A percentile compares a stretch with the other conserved stretches of the same genome.
These are phyloP conservation scores for Nannizziopsis arthrosporioides DNA, from an alignment of 2,329 filamentous ascomycete species.

Conservation along the genomic window DNA sequence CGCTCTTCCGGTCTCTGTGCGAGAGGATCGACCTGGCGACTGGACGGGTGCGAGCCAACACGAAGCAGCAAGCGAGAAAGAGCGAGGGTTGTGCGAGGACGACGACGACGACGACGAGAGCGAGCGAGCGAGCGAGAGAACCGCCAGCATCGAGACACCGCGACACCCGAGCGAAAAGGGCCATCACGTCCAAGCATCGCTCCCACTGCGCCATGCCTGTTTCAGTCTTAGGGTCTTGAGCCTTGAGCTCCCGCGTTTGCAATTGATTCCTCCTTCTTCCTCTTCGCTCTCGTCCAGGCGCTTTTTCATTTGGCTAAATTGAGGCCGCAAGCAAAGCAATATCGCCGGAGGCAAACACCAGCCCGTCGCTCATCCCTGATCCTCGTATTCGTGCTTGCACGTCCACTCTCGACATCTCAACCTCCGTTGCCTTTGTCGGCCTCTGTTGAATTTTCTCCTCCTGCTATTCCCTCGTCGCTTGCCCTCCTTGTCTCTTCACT, in stretches of 20 bases:
- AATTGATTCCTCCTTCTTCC: not conserved
- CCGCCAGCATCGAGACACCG: no score
- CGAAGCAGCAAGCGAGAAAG: no score
- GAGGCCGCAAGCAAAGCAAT: not conserved
- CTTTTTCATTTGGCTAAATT: not conserved
- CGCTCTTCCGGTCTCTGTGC: no score
- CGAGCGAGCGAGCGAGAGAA: no score
- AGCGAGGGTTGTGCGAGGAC: no score
- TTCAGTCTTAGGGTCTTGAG: not conserved
- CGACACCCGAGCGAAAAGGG: no score
- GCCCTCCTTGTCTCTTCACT: not conserved
- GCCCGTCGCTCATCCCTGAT: not conserved
- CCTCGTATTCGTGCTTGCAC: not conserved
- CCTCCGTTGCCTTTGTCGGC: not conserved
- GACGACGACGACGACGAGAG: no score
- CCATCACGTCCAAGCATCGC: not conserved
- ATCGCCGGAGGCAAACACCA: not conserved
- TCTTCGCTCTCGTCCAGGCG: not conserved
- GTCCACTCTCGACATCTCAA: not conserved
- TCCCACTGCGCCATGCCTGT: constrained; percentile 4
- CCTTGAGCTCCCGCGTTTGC: no score
- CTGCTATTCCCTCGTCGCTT: not conserved
- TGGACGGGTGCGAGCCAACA: no score
- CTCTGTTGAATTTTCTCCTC: not conserved
- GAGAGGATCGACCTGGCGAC: no score